Evolutionary conservation across 2,329 filamentous ascomycete species (phyloP).

Genomic region (Cladosporium sp.): DNA sequence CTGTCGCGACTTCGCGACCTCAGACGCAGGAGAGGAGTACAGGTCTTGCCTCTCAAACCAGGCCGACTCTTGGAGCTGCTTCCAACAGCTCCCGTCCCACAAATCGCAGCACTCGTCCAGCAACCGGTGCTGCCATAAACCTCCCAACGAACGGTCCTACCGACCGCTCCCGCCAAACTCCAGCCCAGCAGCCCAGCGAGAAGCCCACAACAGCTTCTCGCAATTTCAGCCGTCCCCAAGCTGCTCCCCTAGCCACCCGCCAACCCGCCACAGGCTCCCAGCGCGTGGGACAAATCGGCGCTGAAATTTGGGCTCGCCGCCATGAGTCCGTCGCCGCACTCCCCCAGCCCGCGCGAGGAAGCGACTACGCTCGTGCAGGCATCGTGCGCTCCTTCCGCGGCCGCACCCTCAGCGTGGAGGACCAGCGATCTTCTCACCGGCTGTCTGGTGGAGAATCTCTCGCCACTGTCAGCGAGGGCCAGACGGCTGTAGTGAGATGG

Average conservation of each 20-base stretch:
- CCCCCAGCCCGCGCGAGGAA: background rate
- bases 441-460: background rate
- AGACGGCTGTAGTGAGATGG: background rate
- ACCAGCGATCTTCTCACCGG: background rate
- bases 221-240: background rate
- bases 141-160: background rate
- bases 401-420: background rate
- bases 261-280: background rate
- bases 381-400: background rate
- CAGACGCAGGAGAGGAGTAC: background rate
- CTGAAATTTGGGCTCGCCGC: background rate
- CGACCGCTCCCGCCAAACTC: background rate
- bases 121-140: background rate
- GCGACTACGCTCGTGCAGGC: background rate
- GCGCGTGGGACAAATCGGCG: background rate
- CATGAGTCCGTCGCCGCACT: background rate
- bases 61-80: background rate
- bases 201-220: background rate
- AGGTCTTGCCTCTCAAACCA: background rate
- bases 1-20: background rate
- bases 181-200: background rate
- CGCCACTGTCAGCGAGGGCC: background rate
- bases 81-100: background rate
- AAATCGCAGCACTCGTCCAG: background rate
- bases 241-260: background rate